Base-by-base conservation (phyloP, 148 eudicot species). In the Tetragonia tetragonoides region DNA sequence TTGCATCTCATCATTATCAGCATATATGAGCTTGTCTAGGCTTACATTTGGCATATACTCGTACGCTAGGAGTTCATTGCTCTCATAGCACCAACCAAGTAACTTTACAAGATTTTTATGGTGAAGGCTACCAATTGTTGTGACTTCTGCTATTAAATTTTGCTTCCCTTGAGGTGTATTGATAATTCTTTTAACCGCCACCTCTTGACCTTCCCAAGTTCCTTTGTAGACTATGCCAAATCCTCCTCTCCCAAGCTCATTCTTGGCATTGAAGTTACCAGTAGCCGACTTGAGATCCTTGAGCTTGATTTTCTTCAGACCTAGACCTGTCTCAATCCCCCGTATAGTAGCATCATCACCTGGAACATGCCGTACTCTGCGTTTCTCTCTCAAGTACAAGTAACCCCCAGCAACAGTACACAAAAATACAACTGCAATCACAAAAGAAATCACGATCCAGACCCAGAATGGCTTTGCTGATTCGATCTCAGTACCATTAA, bases 31-130 rank as follows among this genome's bases (percentile, higher is more conserved):
- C n/a, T 53, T 65, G 62, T 85, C 89, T 11, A 87, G 51, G 81
- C 89, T 87, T 47, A 86, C 69, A 44, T 87, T 78, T 3, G 82
- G 83, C 89, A 85, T 87, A 77, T 80, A 81, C 57, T 87, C 89
- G 18, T 85, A 87, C 2, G 85, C 82, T 10, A 87, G 78, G 20
- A 87, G 83, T 72, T 87, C 89, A 5, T 61, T 49, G 4, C 77
- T 41, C 53, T 87, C 87, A n/a, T 85, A 75, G 69, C 89, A 87
- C 87, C 87, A 87, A 10, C 89, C 89, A 47, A 80, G 28, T 8
- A 87, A 70, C 51, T 70, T 73, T 28, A 87, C 87, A 16, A 87
- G 54, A 70, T 87, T 87, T 76, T 79, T 85, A 73, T 87, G 89
- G 61, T 83, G 86, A n/a, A 87, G 77, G 23, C 81, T 85, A 2